Evolutionary conservation across 1,284 basidiomycete genomes (phyloP).

Genomic region (Trichosporon sp.): DNA sequence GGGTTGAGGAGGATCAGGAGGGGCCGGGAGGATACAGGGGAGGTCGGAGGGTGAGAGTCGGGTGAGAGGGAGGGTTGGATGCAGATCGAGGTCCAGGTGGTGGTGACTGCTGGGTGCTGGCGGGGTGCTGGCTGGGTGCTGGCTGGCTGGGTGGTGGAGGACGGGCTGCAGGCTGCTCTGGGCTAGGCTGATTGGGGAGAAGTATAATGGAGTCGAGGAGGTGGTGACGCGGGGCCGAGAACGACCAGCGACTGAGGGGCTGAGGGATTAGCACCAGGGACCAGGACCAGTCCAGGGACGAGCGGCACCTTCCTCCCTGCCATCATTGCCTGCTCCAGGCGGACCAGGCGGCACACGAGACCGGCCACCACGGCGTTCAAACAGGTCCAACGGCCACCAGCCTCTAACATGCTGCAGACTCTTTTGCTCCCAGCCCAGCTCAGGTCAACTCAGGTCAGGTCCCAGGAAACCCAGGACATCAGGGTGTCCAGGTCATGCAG

Average conservation of each 20-base stretch:
- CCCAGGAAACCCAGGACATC: not conserved
- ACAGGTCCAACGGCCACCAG: not conserved
- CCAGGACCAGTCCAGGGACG: not conserved
- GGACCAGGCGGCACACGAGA: no score
- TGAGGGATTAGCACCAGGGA: not conserved
- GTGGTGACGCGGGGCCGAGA: constrained; percentile 9
- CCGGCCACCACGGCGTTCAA: not conserved
- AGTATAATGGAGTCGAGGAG: not conserved
- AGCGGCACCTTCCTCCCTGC: no score
- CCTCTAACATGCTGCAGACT: not conserved
- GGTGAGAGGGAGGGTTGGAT: not conserved
- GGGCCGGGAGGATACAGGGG: not conserved
- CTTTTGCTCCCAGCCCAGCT: not conserved
- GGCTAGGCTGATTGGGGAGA: not conserved
- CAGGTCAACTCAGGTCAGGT: not conserved
- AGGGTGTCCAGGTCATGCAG: no score
- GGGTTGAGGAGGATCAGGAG: not conserved
- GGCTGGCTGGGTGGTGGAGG: not conserved
- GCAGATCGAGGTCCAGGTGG: constrained; percentile 1
- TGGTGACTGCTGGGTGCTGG: not conserved
- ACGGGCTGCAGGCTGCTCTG: no score
- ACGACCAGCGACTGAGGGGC: not conserved
- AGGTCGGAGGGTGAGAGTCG: not conserved
- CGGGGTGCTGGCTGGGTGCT: not conserved
- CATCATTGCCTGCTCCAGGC: no score